Evolutionary conservation across 2,329 filamentous ascomycete genomes (phyloP).

Genomic region (Stromatinia cepivora): DNA sequence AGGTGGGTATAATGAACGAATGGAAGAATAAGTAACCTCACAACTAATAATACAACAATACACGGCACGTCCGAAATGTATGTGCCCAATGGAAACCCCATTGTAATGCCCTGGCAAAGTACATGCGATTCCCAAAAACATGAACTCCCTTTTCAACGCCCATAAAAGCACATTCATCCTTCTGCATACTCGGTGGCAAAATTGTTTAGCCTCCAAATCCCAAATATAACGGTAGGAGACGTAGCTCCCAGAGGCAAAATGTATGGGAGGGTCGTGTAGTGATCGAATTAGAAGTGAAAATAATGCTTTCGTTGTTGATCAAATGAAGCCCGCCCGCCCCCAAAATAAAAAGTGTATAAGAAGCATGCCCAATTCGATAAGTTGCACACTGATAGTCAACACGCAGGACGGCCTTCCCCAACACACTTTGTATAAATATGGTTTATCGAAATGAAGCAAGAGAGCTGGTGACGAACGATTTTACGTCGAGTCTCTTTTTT

Average conservation of each 20-base stretch:
- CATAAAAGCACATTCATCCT: slow-evolving; percentile 14
- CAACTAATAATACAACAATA: slow-evolving; percentile 19
- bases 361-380: not conserved
- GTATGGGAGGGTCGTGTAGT: not conserved
- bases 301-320: not conserved
- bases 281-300: slow-evolving; percentile 15
- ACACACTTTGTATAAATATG: not conserved
- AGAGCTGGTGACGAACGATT: not conserved
- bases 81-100: not conserved
- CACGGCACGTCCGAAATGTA: not conserved
- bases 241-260: not conserved
- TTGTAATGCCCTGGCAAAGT: slow-evolving; percentile 12
- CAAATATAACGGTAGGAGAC: not conserved
- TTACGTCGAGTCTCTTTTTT: not conserved
- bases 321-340: not conserved
- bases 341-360: not conserved
- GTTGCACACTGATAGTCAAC: slow-evolving; percentile 8
- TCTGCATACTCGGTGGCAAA: slow-evolving; percentile 6
- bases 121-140: slow-evolving; percentile 1
- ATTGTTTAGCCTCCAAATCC: not conserved
- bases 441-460: slow-evolving; percentile 16
- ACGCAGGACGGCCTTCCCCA: not conserved
- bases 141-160: slow-evolving; percentile 19
- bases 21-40: slow-evolving; percentile 5
- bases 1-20: slow-evolving; percentile 14